Conservation (phyloP, 768 basidiomycete species). For the Pulveroboletus sp. region DNA sequence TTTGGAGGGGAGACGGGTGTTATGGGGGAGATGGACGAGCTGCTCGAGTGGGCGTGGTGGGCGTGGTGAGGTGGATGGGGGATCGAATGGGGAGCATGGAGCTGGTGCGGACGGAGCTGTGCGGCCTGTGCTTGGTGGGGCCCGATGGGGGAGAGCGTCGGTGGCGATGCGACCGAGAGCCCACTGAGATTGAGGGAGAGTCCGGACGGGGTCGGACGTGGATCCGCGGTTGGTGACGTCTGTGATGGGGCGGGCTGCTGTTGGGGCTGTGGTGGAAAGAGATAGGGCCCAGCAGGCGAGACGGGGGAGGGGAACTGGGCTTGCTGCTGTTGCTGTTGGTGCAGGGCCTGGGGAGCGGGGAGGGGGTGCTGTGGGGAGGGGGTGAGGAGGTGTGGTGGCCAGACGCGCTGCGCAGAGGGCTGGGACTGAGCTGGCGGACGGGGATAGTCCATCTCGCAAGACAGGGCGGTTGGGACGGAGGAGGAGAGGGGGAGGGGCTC, state of each 20-base stretch:
- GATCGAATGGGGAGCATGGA: constrained; percentile 48
- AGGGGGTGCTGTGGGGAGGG: neutral
- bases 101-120: constrained; percentile 57
- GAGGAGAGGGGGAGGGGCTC: neutral
- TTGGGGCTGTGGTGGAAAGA: constrained; percentile 22
- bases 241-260: constrained; percentile 14
- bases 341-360: neutral
- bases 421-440: constrained; percentile 30
- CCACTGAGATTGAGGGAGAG: constrained; percentile 67
- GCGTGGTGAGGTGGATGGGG: constrained; percentile 17
- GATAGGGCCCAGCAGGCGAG: constrained; percentile 26
- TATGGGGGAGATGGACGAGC: constrained; percentile 42
- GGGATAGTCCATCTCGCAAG: constrained; percentile 21
- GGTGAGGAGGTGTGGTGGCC: constrained; percentile 19
- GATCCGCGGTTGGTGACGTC: constrained; percentile 13
- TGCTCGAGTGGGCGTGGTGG: constrained; percentile 22
- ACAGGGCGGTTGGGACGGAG: neutral
- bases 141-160: no score
- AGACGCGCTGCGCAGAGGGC: constrained; percentile 6
- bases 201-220: constrained; percentile 31
- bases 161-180: constrained; percentile 57
- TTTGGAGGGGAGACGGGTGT: constrained; percentile 54
- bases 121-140: constrained; percentile 32
- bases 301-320: constrained; percentile 24
- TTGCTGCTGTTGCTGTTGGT: neutral